Base-by-base conservation (phyloP, 192 early-diverging fungal species). In the Diversispora eburnea region DNA sequence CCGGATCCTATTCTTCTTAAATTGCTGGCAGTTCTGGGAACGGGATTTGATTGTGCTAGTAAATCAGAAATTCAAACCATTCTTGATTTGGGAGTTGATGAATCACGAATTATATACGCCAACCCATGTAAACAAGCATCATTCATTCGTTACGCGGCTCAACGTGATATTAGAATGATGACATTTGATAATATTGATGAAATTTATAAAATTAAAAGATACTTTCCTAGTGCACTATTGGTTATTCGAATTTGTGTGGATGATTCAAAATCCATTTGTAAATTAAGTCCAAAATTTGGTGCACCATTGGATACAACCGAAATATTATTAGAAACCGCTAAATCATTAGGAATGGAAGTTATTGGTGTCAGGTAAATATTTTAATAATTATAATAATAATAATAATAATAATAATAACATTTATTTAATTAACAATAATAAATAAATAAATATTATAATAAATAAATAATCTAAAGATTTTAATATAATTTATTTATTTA, bases 161-260 rank as follows among this genome's bases (percentile, higher is more conserved):
- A 80, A 33, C 84, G 88, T 61, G 89, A 90, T 69, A 93, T 99
- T 41, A 78, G 78, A 62, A 89, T 94, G 88, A 95, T 99, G 93
- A 99, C 98, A 19, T 99, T 99, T 85, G 98, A 99, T 83, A 99
- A 99, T 84, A 90, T 90, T 6, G 98, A 99, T 82, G 98, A 99
- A 80, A 89, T 99, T 3, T 82, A 86, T 85, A 99, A 99, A 86
- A 90, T 99, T 77, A 91, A 93, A 78, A 76, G 82, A 45, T 81
- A 84, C 73, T 88, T 92, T 77, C 93, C 95, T 45, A 82, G 89
- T 45, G 95, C 98, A 42, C 85, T 91, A 75, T 84, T 94, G 52
- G 89, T 99, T n/a, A 83, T 99, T 55, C 93, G 98, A 65, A 94
- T 99, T 77, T 82, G 97, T 57, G 89, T 94, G 0, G 98, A 99